Percentiles rank a stretch among this genome's conserved stretches.
These are phyloP conservation scores for Ajuga chamaepitys DNA, from an alignment of 257 asterid species.

Conservation along the genomic window DNA sequence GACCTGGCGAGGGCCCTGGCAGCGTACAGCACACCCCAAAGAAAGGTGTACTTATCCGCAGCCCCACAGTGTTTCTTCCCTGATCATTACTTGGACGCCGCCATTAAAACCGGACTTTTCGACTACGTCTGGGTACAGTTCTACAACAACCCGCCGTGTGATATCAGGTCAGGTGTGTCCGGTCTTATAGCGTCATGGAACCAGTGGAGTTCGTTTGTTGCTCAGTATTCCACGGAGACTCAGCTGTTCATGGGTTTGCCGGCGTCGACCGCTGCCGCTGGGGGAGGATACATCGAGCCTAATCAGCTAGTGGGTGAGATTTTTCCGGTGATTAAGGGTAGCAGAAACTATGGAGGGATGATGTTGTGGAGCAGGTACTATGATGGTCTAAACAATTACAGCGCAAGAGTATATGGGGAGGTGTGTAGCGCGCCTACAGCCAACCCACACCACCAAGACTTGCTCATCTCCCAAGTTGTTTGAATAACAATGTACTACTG, in stretches of 20 bases:
- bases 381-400: slow-evolving; percentile 24
- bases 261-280: slow-evolving; percentile 34
- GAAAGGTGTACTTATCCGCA: slow-evolving; percentile 42
- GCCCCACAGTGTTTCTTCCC: slow-evolving; percentile 50
- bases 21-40: slow-evolving; percentile 10
- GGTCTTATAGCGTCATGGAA: slow-evolving; percentile 34
- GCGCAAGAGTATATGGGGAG: slow-evolving; percentile 15
- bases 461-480: too few relatives aligned
- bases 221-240: not conserved
- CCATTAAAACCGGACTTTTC: slow-evolving; percentile 42
- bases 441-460: too few relatives aligned
- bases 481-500: too few relatives aligned
- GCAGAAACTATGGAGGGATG: slow-evolving; percentile 47
- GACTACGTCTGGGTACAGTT: slow-evolving; percentile 66
- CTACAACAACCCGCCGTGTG: slow-evolving; percentile 43
- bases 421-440: too few relatives aligned
- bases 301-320: slow-evolving; percentile 29
- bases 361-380: slow-evolving; percentile 51
- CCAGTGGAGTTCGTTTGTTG: slow-evolving; percentile 15
- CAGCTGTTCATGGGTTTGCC: slow-evolving; percentile 51
- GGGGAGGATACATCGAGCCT: slow-evolving; percentile 37
- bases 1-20: slow-evolving; percentile 32
- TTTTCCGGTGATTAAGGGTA: slow-evolving; percentile 33
- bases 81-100: slow-evolving; percentile 22
- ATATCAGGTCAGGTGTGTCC: slow-evolving; percentile 17